Evolutionary conservation across 1,139 yeast species (phyloP).

Genomic region (Scheffersomyces illinoinensis): DNA sequence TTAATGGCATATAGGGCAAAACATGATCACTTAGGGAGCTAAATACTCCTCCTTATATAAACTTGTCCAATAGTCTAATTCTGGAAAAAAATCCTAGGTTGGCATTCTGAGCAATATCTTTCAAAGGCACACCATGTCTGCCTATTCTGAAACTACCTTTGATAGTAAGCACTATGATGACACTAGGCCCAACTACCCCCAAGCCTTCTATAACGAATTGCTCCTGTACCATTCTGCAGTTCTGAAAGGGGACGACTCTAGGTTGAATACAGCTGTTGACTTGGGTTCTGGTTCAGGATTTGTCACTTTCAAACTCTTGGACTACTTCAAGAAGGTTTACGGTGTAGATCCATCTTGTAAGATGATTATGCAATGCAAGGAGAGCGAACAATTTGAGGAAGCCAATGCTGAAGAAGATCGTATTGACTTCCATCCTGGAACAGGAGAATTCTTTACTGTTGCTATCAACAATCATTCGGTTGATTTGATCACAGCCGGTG

Average conservation of each 20-base stretch:
- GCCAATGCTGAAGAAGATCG: conserved; percentile 6
- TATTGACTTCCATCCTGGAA: conserved; percentile 6
- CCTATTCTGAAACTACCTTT: conserved; percentile 37
- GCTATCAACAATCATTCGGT: conserved; percentile 32
- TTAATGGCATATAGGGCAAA: neutral
- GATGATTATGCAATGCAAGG: conserved; percentile 58
- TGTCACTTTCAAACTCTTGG: conserved; percentile 58
- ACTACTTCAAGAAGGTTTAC: conserved; percentile 46
- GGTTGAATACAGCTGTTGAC: conserved; percentile 52
- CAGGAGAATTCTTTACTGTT: conserved; percentile 14
- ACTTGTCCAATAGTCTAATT: neutral
- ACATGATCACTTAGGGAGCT: neutral
- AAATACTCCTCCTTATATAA: neutral
- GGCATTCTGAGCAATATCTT: neutral
- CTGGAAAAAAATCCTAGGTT: neutral
- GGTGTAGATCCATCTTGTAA: conserved; percentile 69
- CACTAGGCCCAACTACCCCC: conserved; percentile 42
- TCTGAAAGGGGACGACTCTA: conserved; percentile 11
- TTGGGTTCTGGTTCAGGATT: conserved; percentile 88
- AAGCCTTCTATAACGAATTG: conserved; percentile 29
- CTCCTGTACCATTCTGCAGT: conserved; percentile 26
- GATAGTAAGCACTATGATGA: conserved; percentile 37
- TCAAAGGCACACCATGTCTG: conserved; percentile 25
- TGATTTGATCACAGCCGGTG: conserved; percentile 72
- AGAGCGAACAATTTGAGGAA: conserved; percentile 7